Percentiles rank a stretch among this genome's conserved stretches.
These are phyloP conservation scores for Rugonectria rugulosa DNA, from an alignment of 2,329 filamentous ascomycete species.

Conservation along the genomic window DNA sequence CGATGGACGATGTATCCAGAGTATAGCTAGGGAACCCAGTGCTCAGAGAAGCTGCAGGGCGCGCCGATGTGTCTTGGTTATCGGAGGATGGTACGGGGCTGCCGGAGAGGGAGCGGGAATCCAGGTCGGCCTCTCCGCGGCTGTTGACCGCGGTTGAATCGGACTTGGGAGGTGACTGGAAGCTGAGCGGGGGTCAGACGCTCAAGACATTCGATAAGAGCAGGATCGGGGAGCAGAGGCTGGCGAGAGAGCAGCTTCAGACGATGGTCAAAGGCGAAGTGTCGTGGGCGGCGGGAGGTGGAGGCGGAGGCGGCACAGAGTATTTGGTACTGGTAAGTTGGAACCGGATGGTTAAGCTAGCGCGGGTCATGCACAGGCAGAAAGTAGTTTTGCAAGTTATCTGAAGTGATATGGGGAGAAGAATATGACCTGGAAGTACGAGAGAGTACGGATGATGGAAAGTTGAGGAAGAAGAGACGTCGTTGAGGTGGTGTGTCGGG, in stretches of 20 bases:
- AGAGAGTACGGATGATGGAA: constrained; percentile 18
- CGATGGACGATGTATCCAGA: constrained; percentile 16
- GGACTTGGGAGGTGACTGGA: constrained; percentile 22
- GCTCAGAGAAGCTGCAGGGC: constrained; percentile 57
- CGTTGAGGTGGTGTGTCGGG: constrained; percentile 18
- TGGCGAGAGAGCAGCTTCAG: constrained; percentile 13
- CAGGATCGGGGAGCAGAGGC: not conserved
- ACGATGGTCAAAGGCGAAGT: constrained; percentile 16
- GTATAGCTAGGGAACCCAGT: constrained; percentile 51
- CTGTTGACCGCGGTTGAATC: constrained; percentile 46
- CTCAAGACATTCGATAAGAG: constrained; percentile 25
- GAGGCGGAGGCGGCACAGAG: constrained; percentile 27
- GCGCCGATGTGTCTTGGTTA: constrained; percentile 67
- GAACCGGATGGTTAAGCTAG: constrained; percentile 6
- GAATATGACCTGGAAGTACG: constrained; percentile 4
- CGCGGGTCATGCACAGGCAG: constrained; percentile 24
- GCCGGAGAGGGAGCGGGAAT: constrained; percentile 45
- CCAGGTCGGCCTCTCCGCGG: constrained; percentile 54
- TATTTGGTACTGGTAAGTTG: not conserved
- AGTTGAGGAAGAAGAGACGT: constrained; percentile 14
- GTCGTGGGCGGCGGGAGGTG: constrained; percentile 31
- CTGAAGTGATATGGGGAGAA: not conserved
- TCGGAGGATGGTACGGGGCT: constrained; percentile 60
- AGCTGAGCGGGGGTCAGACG: constrained; percentile 36
- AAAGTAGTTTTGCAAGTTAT: not conserved